Evolutionary conservation across 208 protist genomes (phyloP).

Genomic region (Acanthamoeba triangularis): DNA sequence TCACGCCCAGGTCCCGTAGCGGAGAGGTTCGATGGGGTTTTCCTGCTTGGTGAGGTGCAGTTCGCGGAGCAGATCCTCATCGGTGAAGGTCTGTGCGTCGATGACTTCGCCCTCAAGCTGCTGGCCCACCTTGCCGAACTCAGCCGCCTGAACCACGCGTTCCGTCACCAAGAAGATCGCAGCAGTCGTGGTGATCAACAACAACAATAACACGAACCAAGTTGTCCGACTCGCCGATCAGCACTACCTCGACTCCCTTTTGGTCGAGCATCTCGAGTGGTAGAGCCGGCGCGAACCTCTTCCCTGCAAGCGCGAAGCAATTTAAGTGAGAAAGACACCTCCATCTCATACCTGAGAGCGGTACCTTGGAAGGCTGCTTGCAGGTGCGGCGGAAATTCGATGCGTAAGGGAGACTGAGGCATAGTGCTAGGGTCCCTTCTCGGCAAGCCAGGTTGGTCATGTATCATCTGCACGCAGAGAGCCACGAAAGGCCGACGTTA

Average conservation of each 20-base stretch:
- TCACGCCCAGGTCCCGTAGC: slow-evolving; percentile 45
- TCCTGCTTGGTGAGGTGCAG: slow-evolving; percentile 5
- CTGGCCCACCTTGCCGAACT: slow-evolving; percentile 36
- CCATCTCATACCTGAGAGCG: too few relatives aligned
- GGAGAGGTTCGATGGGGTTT: slow-evolving; percentile 28
- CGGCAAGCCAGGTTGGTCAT: slow-evolving; percentile 13
- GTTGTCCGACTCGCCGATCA: slow-evolving; percentile 58
- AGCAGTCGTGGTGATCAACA: not conserved
- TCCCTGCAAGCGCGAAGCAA: not conserved
- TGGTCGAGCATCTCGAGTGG: slow-evolving; percentile 36
- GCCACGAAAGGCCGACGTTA: not conserved
- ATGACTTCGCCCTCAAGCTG: slow-evolving; percentile 26
- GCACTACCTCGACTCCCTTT: slow-evolving; percentile 36
- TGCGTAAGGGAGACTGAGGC: not conserved
- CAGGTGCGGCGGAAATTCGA: slow-evolving; percentile 24
- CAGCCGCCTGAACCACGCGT: not conserved
- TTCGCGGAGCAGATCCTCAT: slow-evolving; percentile 17
- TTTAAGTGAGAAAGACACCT: too few relatives aligned
- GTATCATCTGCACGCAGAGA: not conserved
- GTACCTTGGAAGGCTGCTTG: slow-evolving; percentile 48
- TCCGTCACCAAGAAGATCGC: not conserved
- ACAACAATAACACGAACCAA: not conserved
- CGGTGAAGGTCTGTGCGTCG: slow-evolving; percentile 19
- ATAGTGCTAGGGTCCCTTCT: slow-evolving; percentile 8
- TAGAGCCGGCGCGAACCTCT: not conserved